phyloP scores from a whole-genome alignment of 139 green algal genomes.

The Chlamydomonas schloesseri region DNA sequence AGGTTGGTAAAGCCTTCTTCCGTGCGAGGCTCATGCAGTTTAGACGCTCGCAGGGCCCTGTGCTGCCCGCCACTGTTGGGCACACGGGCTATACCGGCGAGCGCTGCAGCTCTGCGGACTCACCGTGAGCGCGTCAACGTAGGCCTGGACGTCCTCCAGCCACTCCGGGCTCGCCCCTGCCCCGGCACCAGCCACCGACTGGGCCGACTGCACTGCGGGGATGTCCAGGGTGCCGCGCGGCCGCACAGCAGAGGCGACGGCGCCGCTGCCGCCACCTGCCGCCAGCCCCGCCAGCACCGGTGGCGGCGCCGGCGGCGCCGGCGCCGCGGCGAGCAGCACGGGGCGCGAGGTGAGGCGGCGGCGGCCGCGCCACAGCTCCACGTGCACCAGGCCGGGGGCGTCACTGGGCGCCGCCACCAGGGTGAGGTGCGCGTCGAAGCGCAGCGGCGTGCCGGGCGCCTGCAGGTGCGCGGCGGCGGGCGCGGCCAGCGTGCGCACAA shows the following conservation, averaged over 20 bases:
- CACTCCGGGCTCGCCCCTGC: not conserved
- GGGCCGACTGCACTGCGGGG: too few species aligned
- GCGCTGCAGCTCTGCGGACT: too few species aligned
- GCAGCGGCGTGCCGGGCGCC: too few species aligned
- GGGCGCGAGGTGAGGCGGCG: not conserved
- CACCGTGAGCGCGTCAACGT: not conserved
- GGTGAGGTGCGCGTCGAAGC: conserved; percentile 4
- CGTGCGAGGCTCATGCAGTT: too few species aligned
- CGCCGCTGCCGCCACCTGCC: not conserved
- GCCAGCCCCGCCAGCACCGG: not conserved
- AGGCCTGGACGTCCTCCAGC: not conserved
- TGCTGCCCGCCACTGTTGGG: too few species aligned
- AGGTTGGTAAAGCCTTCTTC: too few species aligned
- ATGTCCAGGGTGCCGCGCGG: not conserved
- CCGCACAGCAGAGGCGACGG: not conserved
- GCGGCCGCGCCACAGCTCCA: conserved; percentile 39
- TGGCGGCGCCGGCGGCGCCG: too few species aligned
- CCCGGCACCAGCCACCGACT: too few species aligned
- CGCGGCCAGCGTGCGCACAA: not conserved
- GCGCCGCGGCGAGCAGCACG: conserved; percentile 19
- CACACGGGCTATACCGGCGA: too few species aligned
- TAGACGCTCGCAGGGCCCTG: too few species aligned
- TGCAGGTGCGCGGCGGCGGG: not conserved
- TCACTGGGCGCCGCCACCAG: not conserved
- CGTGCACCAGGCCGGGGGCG: conserved; percentile 12